Conservation (phyloP, 345 rosid species). For the Barbarea vulgaris region DNA sequence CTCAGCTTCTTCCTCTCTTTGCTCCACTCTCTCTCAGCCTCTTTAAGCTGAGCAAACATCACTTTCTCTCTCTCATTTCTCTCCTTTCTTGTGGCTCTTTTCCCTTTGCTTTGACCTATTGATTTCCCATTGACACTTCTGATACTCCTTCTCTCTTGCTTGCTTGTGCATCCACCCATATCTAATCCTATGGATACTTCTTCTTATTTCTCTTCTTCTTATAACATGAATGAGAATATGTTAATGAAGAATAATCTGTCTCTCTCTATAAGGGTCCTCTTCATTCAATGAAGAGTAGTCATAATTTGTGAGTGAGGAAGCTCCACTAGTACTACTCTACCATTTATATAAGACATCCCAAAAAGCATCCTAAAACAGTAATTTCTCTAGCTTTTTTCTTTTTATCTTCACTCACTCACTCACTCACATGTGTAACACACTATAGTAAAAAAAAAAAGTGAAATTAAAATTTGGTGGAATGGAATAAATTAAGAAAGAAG, state of each 20-base stretch:
- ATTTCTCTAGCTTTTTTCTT: conserved; percentile 1
- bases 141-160: conserved; percentile 24
- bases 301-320: conserved; percentile 30
- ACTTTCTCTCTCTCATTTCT: conserved; percentile 46
- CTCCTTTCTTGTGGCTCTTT: conserved; percentile 48
- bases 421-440: conserved; percentile 33
- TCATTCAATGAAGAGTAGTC: conserved; percentile 36
- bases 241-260: conserved; percentile 9
- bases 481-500: conserved; percentile 33
- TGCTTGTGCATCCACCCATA: conserved; percentile 46
- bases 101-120: conserved; percentile 29
- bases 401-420: too few species aligned
- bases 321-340: conserved; percentile 24
- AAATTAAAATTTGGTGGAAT: conserved; percentile 8
- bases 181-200: not conserved
- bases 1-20: conserved; percentile 55
- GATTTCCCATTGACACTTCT: conserved; percentile 33
- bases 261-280: conserved; percentile 24
- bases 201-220: not conserved
- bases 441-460: conserved; percentile 2
- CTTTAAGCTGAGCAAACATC: conserved; percentile 51
- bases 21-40: conserved; percentile 51
- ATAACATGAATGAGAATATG: conserved; percentile 3
- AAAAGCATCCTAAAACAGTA: conserved; percentile 25
- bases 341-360: conserved; percentile 24